Base-by-base conservation (phyloP, 2,329 filamentous ascomycete species). In the Aspergillus tubingensis region DNA sequence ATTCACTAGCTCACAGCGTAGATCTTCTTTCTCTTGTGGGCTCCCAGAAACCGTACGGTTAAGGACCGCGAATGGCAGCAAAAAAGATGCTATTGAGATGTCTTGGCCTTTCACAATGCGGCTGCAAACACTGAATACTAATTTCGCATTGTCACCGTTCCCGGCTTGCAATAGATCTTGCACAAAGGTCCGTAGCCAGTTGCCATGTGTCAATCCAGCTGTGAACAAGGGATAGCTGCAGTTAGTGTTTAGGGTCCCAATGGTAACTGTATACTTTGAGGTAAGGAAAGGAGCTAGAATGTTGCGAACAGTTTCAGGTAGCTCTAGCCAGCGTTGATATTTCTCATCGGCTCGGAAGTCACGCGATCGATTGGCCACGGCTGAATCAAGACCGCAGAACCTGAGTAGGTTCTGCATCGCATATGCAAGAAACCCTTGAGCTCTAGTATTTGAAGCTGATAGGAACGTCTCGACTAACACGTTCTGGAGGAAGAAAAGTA, bases 351-450 rank as follows among this genome's bases (percentile, higher is more conserved):
- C 81, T 27, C 87, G 84, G 19, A 82, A 80, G 51, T 82, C 79
- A 39, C 84, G 80, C 41, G 82, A 80, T 48, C 82, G 79, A 17
- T 82, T 74, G 30, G 79, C 78, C 41, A 82, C 78, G 19, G 81
- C 85, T 10, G 84, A 80, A 60, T 83, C 87, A 70, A 97, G 88
- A 27, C 90, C 88, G 70, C 90, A 91, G 66, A 89, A 87, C 48
- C 88, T 88, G 3, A 98, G 83, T 43, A 98, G 83, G 69, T 96
- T 90, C 75, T 99, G 95, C 88, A 99, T 97, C 2, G 90, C 91
- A 76, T 91, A 99, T 1, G 94, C 94, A 17, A 99, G 82, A 72
- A 96, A 96, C 0, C 92, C 93, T 74, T 98, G 95, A 5, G 92
- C 84, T 65, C 87, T 88, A 2, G 92, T 90, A 72, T 97, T 96